These are phyloP conservation scores for Xylaria longipes DNA, from an alignment of 495 filamentous ascomycete genomes.

Conservation along the genomic window DNA sequence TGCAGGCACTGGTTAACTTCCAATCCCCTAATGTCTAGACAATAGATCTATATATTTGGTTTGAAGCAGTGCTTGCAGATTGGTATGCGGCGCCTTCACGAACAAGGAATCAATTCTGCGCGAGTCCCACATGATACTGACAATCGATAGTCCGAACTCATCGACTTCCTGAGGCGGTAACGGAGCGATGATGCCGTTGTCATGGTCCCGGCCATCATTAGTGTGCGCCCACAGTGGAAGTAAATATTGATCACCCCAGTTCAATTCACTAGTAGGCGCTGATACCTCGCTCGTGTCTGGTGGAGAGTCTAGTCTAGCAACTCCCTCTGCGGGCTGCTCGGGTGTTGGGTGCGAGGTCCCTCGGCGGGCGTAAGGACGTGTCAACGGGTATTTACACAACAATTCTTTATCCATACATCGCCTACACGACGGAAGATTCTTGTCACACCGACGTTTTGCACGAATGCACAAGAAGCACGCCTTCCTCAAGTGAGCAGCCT, in stretches of 20 bases:
- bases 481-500: conserved; percentile 13
- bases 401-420: conserved; percentile 26
- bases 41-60: too few species aligned
- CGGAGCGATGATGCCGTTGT: neutral
- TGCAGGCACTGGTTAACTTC: neutral
- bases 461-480: conserved; percentile 32
- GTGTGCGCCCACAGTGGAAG: neutral
- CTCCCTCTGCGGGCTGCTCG: neutral
- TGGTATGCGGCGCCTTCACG: neutral
- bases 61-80: neutral
- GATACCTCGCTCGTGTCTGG: neutral
- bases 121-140: conserved; percentile 20
- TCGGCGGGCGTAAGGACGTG: conserved; percentile 21
- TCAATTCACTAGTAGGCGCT: neutral
- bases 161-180: conserved; percentile 3
- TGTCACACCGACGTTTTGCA: conserved; percentile 35
- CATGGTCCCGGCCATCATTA: neutral
- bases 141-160: conserved; percentile 7
- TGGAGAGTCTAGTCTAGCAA: neutral
- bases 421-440: conserved; percentile 26
- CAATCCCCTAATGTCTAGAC: neutral
- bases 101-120: conserved; percentile 21
- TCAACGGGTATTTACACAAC: conserved; percentile 27
- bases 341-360: neutral
- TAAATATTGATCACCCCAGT: too few species aligned